Conservation (phyloP, 2,329 filamentous ascomycete genomes). For the Parastagonospora nodorum region DNA sequence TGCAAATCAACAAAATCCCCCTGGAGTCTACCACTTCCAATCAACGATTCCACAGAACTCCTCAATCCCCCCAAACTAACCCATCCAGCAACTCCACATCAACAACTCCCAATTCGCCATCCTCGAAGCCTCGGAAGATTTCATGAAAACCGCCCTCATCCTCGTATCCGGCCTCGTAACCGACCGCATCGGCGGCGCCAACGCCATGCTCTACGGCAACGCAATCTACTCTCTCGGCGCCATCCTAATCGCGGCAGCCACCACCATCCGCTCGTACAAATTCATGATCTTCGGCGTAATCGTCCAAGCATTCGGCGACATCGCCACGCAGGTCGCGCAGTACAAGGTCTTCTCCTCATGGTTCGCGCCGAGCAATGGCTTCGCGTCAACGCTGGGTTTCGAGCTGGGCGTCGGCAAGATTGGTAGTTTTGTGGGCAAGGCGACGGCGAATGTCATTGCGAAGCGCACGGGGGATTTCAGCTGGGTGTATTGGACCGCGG, state of each 20-base stretch:
- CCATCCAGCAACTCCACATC: slow-evolving; percentile 55
- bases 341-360: slow-evolving; percentile 70
- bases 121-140: slow-evolving; percentile 65
- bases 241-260: slow-evolving; percentile 63
- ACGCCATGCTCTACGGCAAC: slow-evolving; percentile 66
- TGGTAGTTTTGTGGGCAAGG: slow-evolving; percentile 64
- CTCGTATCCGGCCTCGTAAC: slow-evolving; percentile 61
- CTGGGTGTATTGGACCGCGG: slow-evolving; percentile 66
- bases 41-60: too few species aligned
- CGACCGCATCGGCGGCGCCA: slow-evolving; percentile 63
- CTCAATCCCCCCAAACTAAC: too few species aligned
- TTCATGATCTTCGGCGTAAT: slow-evolving; percentile 66
- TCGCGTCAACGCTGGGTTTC: slow-evolving; percentile 65
- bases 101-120: slow-evolving; percentile 65
- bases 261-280: slow-evolving; percentile 60
- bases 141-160: slow-evolving; percentile 64
- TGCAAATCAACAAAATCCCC: too few species aligned
- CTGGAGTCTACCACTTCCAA: too few species aligned
- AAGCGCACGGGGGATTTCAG: slow-evolving; percentile 64
- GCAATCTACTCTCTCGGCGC: slow-evolving; percentile 63
- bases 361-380: slow-evolving; percentile 66
- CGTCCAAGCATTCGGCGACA: slow-evolving; percentile 64
- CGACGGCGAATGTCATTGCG: slow-evolving; percentile 64
- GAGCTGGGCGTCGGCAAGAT: slow-evolving; percentile 67
- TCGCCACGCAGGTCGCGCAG: slow-evolving; percentile 67